Base-by-base conservation (phyloP, 129 eudicot species). In the Flaveria ramosissima region DNA sequence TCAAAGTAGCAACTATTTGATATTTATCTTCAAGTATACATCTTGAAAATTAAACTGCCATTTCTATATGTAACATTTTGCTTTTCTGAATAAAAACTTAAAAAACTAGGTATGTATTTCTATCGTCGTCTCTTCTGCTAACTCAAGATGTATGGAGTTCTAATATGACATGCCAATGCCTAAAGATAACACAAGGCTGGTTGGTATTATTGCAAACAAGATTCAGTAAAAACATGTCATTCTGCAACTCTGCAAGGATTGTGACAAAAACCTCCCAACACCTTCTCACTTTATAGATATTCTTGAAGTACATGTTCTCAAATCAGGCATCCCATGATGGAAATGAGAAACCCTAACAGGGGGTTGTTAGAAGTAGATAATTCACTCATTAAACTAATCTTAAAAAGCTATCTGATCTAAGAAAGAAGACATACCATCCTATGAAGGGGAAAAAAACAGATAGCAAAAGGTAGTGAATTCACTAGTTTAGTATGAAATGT, bases 61-160 rank as follows among this genome's bases (percentile, higher is more conserved):
- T 48, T 48, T 48, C 19, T 32, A 7, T 64, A 9, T 59, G 2
- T 45, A 59, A 14, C 12, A 30, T 48, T 56, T 19, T 56, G 14
- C 63, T 56, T 56, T 56, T 56, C 63, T 56, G 30, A 56, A 52
- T 4, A 56, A 56, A 56, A 56, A 9, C 30, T 20, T 20, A 20
- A 30, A 5, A 30, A 30, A 30, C 36, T 30, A 30, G 4, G 36
- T 30, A 8, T 0, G 10, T 6, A 59, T 59, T 65, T 76, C 65
- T 32, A 50, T 36, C 21, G 65, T 32, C 73, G 21, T 14, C 45
- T 74, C 32, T 42, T 14, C 16, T 74, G 47, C 59, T 23, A 73
- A 70, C 77, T 57, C 66, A 53, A 72, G 36, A 3, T 56, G 41
- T 73, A 73, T 5, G 14, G 39, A 32, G 43, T 74, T 59, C 78